A percentile compares a stretch with the other conserved stretches of the same genome.
phyloP scores from a whole-genome alignment of 2,329 filamentous ascomycete genomes.

The Curvularia hawaiiensis region DNA sequence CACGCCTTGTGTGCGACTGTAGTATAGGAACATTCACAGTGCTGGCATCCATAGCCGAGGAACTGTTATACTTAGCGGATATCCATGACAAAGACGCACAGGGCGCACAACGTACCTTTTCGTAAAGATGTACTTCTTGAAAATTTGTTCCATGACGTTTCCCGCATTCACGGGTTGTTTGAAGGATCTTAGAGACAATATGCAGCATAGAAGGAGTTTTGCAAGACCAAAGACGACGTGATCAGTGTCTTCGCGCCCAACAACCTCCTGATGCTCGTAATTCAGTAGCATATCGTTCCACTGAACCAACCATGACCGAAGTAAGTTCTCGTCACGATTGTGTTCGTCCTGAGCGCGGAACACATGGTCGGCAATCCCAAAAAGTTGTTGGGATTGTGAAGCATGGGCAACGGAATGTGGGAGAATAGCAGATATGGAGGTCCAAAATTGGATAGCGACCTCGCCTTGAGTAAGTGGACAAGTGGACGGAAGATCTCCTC shows the following conservation, averaged over 20 bases:
- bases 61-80: slow-evolving; percentile 11
- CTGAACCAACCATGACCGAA: slow-evolving; percentile 32
- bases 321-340: slow-evolving; percentile 36
- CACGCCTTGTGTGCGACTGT: slow-evolving; percentile 42
- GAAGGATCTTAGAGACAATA: slow-evolving; percentile 48
- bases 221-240: slow-evolving; percentile 48
- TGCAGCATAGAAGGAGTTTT: slow-evolving; percentile 46
- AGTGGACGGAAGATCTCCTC: slow-evolving; percentile 41
- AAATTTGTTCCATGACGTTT: slow-evolving; percentile 39
- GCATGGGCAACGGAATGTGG: slow-evolving; percentile 32
- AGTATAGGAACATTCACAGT: slow-evolving; percentile 37
- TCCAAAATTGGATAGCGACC: slow-evolving; percentile 44
- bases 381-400: slow-evolving; percentile 40
- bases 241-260: slow-evolving; percentile 45
- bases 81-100: background rate
- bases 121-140: slow-evolving; percentile 45
- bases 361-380: slow-evolving; percentile 43
- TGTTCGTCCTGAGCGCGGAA: slow-evolving; percentile 45
- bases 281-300: slow-evolving; percentile 45
- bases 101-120: slow-evolving; percentile 18
- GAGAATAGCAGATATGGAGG: slow-evolving; percentile 37
- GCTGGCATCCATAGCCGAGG: slow-evolving; percentile 19
- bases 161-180: slow-evolving; percentile 45
- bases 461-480: slow-evolving; percentile 38
- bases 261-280: slow-evolving; percentile 42